Conservation (phyloP, 148 eudicot genomes). For the Talinum fruticosum region DNA sequence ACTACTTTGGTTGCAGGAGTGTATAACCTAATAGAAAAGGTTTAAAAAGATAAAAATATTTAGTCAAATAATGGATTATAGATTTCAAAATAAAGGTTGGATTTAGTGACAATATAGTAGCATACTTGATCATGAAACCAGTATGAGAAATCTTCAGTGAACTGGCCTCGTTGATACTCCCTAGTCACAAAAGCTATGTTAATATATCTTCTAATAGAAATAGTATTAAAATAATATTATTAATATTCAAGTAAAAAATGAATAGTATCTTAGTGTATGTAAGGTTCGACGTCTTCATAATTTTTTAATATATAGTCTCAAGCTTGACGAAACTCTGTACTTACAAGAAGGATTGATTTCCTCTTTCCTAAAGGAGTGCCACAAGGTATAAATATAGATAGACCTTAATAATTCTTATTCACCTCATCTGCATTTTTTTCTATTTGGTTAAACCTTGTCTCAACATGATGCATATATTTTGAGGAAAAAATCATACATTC, state of each 20-base stretch:
- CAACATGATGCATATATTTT: not conserved
- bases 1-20: not conserved
- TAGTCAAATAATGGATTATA: no score
- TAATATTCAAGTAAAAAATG: no score
- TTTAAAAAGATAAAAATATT: no score
- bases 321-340: not conserved
- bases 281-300: not conserved
- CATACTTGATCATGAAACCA: constrained; percentile 13
- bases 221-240: no score
- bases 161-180: not conserved
- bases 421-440: not conserved
- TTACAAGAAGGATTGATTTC: not conserved
- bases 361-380: constrained; percentile 7
- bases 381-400: not conserved
- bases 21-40: not conserved
- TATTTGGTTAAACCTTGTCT: constrained; percentile 1
- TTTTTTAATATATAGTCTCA: constrained; percentile 4
- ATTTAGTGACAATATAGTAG: not conserved
- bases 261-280: not conserved
- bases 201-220: not conserved
- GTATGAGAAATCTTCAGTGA: not conserved
- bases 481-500: constrained; percentile 3
- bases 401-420: not conserved
- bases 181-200: not conserved
- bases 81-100: no score